Percentiles rank a stretch among this genome's conserved stretches.
These are phyloP conservation scores for Candida sithepensis DNA, from an alignment of 805 yeast genomes.

Conservation along the genomic window DNA sequence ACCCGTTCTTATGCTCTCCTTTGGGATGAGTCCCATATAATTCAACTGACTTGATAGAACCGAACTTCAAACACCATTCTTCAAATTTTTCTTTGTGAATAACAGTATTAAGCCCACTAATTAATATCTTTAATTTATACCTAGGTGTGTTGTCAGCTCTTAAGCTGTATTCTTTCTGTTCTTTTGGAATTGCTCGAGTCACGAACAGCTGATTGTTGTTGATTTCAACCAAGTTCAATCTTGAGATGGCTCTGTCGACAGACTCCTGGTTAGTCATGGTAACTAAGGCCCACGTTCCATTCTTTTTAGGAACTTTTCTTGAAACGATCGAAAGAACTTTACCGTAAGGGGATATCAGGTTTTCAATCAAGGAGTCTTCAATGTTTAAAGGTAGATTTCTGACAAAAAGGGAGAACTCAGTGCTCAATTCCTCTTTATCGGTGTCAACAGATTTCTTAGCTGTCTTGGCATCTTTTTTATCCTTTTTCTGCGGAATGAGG, in stretches of 20 bases:
- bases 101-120: conserved; percentile 24
- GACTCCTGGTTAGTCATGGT: conserved; percentile 25
- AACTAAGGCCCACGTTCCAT: conserved; percentile 33
- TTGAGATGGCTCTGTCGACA: conserved; percentile 23
- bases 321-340: conserved; percentile 24
- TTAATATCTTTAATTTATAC: conserved; percentile 23
- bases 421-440: conserved; percentile 9
- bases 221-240: conserved; percentile 26
- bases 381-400: conserved; percentile 29
- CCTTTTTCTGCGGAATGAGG: not conserved
- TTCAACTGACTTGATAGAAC: conserved; percentile 25
- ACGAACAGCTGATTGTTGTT: conserved; percentile 29
- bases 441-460: no score
- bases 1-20: conserved; percentile 9
- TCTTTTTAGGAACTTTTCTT: conserved; percentile 24
- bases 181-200: conserved; percentile 32
- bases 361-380: conserved; percentile 21
- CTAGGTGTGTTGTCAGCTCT: conserved; percentile 16
- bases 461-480: not conserved
- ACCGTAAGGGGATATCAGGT: conserved; percentile 30
- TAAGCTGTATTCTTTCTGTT: conserved; percentile 24
- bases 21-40: conserved; percentile 21
- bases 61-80: conserved; percentile 24
- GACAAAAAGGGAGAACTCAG: conserved; percentile 28
- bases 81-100: conserved; percentile 21